Base-by-base conservation (phyloP, 2,329 filamentous ascomycete genomes). In the Helicocarpus griseus region DNA sequence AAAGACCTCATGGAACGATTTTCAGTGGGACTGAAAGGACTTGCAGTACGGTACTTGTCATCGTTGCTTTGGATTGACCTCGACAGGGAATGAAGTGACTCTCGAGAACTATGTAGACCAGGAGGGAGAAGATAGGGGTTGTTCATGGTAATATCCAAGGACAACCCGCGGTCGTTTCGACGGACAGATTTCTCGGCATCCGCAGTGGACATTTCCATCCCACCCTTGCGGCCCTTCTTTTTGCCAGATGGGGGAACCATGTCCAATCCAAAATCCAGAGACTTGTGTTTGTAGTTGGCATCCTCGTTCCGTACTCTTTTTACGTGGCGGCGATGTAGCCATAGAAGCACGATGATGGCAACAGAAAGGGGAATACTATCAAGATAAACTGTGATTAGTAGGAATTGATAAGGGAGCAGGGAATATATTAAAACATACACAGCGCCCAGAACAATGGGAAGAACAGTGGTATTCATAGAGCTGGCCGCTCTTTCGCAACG, bases 71-170 rank as follows among this genome's bases (percentile, higher is more conserved):
- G 78, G 43, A 91, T 78, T 2, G 84, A 85, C 50, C 86, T 83
- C 24, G 89, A 87, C 57, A 97, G 75, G 2, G 89, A 94, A 66
- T 90, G 83, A 56, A 97, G 76, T 4, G 91, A 96, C 59, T 95
- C 89, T 41, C 82, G 81, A 1, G 91, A 96, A 62, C 80, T 77
- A 39, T 93, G 82, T 19, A 91, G 64, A 50, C 81, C 83, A 1
- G 87, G 87, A 4, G 93, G 90, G n/a, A 97, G 77, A n/a, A 98
- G 79, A 66, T 97, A 98, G 1, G 93, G 93, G 60, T 84, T 93
- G 31, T 80, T 81, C 45, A 90, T 76, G 63, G 86, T 82, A 78
- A 91, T 62, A 56, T 82, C 79, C 61, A 83, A 67, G 14, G 81
- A 83, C 56, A 83, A 59, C 13, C 78, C 78, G 39, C 77, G 74